phyloP scores from a whole-genome alignment of 768 basidiomycete species.

The Candolleomyces eurysporus region DNA sequence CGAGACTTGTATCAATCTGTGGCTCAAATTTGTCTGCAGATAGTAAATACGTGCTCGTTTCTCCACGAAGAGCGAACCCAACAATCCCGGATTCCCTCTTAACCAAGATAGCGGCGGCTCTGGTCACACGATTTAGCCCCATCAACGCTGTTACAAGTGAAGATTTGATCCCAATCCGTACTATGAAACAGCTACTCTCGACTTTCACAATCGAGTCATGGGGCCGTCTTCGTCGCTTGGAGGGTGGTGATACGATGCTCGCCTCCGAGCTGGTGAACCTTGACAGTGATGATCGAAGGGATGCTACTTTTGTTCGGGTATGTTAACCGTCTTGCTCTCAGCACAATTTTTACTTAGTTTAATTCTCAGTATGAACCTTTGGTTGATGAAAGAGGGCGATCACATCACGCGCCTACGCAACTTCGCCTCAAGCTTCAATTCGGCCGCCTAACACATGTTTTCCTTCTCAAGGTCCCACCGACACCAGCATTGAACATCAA shows the following conservation, averaged over 20 bases:
- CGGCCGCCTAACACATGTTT: background rate
- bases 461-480: background rate
- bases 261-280: background rate
- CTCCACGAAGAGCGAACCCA: background rate
- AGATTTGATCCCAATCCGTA: background rate
- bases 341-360: background rate
- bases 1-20: background rate
- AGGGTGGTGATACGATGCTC: background rate
- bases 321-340: background rate
- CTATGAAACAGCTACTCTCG: background rate
- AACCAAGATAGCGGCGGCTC: background rate
- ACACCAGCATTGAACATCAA: background rate
- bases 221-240: background rate
- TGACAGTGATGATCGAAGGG: background rate
- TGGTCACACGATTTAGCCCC: background rate
- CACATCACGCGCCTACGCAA: background rate
- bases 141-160: background rate
- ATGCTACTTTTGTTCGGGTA: slow-evolving; percentile 1
- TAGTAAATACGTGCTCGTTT: background rate
- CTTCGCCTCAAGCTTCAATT: background rate
- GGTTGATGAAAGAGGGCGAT: background rate
- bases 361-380: background rate
- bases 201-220: background rate
- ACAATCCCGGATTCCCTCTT: background rate
- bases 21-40: background rate